A percentile compares a stretch with the other conserved stretches of the same genome.
These are phyloP conservation scores for Xylaria arbuscula DNA, from an alignment of 2,329 filamentous ascomycete genomes.

Conservation along the genomic window DNA sequence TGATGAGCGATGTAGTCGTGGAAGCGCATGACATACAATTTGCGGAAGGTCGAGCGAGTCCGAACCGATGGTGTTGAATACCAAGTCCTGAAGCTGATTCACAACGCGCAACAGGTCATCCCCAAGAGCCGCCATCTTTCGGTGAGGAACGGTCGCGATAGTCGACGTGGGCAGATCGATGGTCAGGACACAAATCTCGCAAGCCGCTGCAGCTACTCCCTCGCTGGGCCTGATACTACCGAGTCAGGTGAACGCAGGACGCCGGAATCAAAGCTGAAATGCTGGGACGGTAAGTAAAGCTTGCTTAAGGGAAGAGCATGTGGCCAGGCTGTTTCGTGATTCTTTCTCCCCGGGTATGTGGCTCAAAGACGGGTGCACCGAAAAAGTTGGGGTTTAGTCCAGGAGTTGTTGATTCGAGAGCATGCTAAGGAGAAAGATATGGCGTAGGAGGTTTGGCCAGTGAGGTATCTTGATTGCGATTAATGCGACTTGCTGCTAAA, in stretches of 20 bases:
- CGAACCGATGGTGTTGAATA: conserved; percentile 99
- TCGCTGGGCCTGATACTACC: conserved; percentile 10
- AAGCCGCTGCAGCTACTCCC: conserved; percentile 19
- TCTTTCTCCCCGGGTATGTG: conserved; percentile 5
- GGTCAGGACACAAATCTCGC: conserved; percentile 21
- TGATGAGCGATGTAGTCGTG: conserved; percentile 28
- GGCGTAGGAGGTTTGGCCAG: conserved; percentile 25
- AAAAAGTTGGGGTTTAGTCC: conserved; percentile 12
- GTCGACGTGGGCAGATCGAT: conserved; percentile 17
- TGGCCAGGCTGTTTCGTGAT: conserved; percentile 16
- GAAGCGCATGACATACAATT: conserved; percentile 75
- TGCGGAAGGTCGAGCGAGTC: conserved; percentile 97
- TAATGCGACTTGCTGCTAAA: conserved; percentile 35
- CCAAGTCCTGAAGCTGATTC: conserved; percentile 97
- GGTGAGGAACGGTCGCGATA: conserved; percentile 4
- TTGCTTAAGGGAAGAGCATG: conserved; percentile 12
- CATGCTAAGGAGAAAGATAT: conserved; percentile 26
- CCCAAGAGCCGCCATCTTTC: conserved; percentile 86
- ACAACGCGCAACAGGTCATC: conserved; percentile 95
- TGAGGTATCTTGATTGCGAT: conserved; percentile 30
- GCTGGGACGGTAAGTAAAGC: conserved; percentile 8
- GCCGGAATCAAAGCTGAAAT: conserved; percentile 5
- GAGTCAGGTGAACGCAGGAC: conserved; percentile 12
- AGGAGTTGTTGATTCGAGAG: conserved; percentile 20
- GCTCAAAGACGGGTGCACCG: conserved; percentile 3